Percentiles rank a stretch among this genome's conserved stretches.
phyloP scores from a whole-genome alignment of 2,329 filamentous ascomycete genomes.

The Alternaria panax region DNA sequence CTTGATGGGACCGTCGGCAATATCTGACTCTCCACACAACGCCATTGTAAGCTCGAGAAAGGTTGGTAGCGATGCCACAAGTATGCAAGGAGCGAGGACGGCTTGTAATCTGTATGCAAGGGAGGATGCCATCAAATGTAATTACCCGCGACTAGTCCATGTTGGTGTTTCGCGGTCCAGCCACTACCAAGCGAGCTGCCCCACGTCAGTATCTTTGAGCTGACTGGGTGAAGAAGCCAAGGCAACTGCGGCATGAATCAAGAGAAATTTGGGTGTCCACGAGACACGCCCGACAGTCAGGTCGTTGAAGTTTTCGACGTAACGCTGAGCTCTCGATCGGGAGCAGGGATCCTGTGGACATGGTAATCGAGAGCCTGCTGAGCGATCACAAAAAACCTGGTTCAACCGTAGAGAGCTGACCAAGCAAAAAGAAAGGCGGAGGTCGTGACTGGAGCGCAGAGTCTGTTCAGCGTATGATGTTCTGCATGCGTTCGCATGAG shows the following conservation, averaged over 20 bases:
- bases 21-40: not conserved
- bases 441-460: not conserved
- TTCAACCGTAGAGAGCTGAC: not conserved
- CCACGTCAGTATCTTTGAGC: constrained; percentile 1
- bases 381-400: not conserved
- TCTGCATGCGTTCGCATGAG: not conserved
- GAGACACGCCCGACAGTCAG: constrained; percentile 2
- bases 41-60: not conserved
- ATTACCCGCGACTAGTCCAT: constrained; percentile 11
- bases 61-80: not conserved
- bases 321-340: constrained; percentile 5
- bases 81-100: not conserved
- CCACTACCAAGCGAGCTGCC: constrained; percentile 5
- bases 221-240: constrained; percentile 6
- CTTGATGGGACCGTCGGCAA: not conserved
- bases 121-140: not conserved
- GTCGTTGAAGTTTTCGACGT: not conserved
- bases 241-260: constrained; percentile 8
- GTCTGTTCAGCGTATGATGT: not conserved
- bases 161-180: constrained; percentile 9
- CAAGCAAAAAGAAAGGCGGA: not conserved
- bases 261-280: constrained; percentile 8
- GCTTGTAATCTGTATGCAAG: not conserved
- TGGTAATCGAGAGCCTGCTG: constrained; percentile 1
- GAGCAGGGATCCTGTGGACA: not conserved